Evolutionary conservation across 352 stramenopile genomes (phyloP), one percentile per base, ranked within the genome.

Genomic region (Phytophthora aleatoria): DNA sequence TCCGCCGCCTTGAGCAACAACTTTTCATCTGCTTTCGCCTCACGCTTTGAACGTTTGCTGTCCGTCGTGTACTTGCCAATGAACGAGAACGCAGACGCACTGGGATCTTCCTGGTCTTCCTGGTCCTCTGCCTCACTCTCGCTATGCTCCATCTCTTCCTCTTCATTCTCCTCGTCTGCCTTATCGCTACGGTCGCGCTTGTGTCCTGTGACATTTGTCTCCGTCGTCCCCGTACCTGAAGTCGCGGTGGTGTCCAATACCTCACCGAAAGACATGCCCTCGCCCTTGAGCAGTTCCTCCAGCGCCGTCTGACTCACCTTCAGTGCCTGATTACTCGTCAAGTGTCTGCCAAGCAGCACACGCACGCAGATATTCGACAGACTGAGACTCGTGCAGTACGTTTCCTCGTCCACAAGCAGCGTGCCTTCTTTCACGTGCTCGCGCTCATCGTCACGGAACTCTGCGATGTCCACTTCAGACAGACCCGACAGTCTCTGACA

Each of bases 391-490:
- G 81, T 91, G 61, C 69, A 77, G 69, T 94, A 94, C 60, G 89
- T 91, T 68, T 94, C 85, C 53, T 91, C 79, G 44, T 94, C 85
- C 15, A 93, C 83, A 57, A 95, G 74, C 16, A 95, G 69, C 35
- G 83, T 95, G 47, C 88, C 88, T 76, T 97, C 89, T 68, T 94
- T 94, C 47, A 97, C 87, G 59, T 95, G 85, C 45, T 91, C 81
- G 47, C 86, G 79, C 43, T 94, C 81, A 61, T 92, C 81, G 52
- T 97, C 87, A 27, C 91, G 74, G 49, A 97, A 97, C 56, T 92
- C 83, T 13, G 79, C 85, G 7, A 96, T 73, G 53, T 97, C 89
- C 30, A 95, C 82, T 71, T 97, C 89, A n/a, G 87, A 94, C 50
- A 94, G 80, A 13, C 80, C 74, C 2, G 85, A 85, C 38, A 94